Percentiles rank a stretch among this genome's conserved stretches.
These are phyloP conservation scores for Spathaspora arborariae DNA, from an alignment of 805 yeast genomes.

Conservation along the genomic window DNA sequence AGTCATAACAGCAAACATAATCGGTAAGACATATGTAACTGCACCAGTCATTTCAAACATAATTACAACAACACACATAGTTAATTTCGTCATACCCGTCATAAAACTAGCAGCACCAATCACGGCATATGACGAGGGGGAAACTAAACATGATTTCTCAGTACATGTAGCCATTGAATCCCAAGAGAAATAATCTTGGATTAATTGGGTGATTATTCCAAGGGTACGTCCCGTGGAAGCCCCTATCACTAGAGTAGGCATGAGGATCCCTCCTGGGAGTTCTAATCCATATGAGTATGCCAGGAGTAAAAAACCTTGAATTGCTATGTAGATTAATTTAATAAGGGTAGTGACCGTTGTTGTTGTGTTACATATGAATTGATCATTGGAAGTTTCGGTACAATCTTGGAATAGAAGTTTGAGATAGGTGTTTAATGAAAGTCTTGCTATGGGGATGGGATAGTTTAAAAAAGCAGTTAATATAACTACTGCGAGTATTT, in stretches of 20 bases:
- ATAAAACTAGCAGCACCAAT: slow-evolving; percentile 84
- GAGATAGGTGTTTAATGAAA: slow-evolving; percentile 55
- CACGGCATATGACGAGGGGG: slow-evolving; percentile 85
- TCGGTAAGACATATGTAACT: slow-evolving; percentile 74
- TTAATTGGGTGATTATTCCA: slow-evolving; percentile 48
- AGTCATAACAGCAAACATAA: slow-evolving; percentile 77
- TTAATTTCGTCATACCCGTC: slow-evolving; percentile 77
- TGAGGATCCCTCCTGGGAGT: slow-evolving; percentile 64
- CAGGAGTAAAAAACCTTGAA: slow-evolving; percentile 57
- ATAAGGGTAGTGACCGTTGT: slow-evolving; percentile 17
- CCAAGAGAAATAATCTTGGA: slow-evolving; percentile 40
- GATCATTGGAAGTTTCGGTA: slow-evolving; percentile 2
- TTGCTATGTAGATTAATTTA: slow-evolving; percentile 33
- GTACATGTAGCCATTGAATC: slow-evolving; percentile 39
- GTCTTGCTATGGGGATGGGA: slow-evolving; percentile 49
- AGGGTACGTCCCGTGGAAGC: slow-evolving; percentile 54
- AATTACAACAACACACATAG: slow-evolving; percentile 76
- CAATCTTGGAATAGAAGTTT: slow-evolving; percentile 73
- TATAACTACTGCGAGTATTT: slow-evolving; percentile 45
- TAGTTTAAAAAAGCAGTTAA: slow-evolving; percentile 54
- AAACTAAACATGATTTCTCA: slow-evolving; percentile 52
- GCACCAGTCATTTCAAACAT: slow-evolving; percentile 87
- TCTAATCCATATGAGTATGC: slow-evolving; percentile 67
- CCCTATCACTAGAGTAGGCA: slow-evolving; percentile 63
- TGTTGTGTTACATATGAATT: background rate